Evolutionary conservation across 768 basidiomycete species (phyloP).

Genomic region (Lepiota subincarnata): DNA sequence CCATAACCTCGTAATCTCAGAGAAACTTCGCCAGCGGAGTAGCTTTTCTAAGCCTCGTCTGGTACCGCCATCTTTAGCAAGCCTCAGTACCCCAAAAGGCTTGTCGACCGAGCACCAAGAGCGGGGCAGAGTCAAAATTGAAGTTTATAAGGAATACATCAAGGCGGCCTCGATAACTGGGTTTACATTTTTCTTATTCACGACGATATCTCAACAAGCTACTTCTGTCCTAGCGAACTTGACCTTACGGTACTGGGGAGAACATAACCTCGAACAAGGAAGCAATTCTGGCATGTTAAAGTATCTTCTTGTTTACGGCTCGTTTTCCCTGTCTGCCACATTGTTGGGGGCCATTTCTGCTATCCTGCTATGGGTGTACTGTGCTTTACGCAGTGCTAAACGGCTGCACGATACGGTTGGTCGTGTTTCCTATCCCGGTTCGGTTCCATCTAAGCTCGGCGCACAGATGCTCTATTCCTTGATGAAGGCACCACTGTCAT

Average conservation of each 20-base stretch:
- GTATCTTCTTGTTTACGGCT: constrained; percentile 63
- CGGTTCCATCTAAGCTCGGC: not conserved
- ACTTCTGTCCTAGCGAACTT: constrained; percentile 56
- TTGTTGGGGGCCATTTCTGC: constrained; percentile 51
- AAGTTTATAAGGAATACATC: constrained; percentile 78
- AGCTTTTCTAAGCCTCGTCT: constrained; percentile 59
- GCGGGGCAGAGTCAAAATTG: constrained; percentile 72
- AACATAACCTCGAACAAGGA: constrained; percentile 63
- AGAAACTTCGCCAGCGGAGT: constrained; percentile 52
- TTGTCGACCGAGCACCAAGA: constrained; percentile 70
- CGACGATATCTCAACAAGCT: constrained; percentile 53
- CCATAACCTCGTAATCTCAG: constrained; percentile 33
- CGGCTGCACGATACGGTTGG: constrained; percentile 73
- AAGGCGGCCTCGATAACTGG: constrained; percentile 73
- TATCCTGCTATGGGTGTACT: constrained; percentile 72
- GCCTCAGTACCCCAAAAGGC: constrained; percentile 38
- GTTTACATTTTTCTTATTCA: constrained; percentile 59
- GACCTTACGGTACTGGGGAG: constrained; percentile 78
- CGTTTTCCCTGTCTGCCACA: constrained; percentile 58
- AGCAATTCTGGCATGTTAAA: constrained; percentile 52
- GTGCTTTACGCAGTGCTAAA: constrained; percentile 69
- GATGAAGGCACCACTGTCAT: constrained; percentile 78
- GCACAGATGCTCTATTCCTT: constrained; percentile 73
- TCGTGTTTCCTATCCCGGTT: constrained; percentile 10
- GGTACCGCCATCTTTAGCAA: constrained; percentile 35